Percentiles rank a stretch among this genome's conserved stretches.
Evolutionary conservation across 2,329 filamentous ascomycete species (phyloP).

Genomic region (Sarocladium strictum): DNA sequence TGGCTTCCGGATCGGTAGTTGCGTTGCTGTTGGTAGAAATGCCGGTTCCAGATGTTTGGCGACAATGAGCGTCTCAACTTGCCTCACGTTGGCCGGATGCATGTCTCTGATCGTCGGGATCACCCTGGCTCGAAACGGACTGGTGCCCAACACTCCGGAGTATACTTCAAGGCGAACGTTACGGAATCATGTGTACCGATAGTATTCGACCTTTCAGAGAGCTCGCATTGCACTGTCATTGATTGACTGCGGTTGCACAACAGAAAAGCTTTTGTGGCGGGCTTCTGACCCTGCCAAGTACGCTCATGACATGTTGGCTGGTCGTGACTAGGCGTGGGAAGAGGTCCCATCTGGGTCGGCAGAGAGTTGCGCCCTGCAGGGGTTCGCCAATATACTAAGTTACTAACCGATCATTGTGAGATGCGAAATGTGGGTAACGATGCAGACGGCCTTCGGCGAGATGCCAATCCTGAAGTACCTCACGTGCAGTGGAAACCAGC

Average conservation of each 20-base stretch:
- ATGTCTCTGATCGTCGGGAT: slow-evolving; percentile 4
- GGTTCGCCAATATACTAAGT: not conserved
- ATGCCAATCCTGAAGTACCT: too few species aligned
- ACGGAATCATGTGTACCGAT: too few species aligned
- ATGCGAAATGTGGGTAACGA: not conserved
- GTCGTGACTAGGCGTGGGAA: not conserved
- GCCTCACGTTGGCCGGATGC: not conserved
- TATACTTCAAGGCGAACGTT: too few species aligned
- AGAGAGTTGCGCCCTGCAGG: slow-evolving; percentile 8
- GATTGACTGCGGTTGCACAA: too few species aligned
- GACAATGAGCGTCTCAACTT: slow-evolving; percentile 4
- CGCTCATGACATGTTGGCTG: not conserved
- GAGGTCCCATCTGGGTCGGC: not conserved
- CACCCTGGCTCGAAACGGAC: not conserved
- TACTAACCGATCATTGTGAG: not conserved
- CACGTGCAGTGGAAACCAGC: too few species aligned
- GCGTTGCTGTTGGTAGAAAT: not conserved
- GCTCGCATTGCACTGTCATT: too few species aligned
- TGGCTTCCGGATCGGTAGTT: slow-evolving; percentile 1
- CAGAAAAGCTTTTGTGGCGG: too few species aligned
- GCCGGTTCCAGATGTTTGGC: not conserved
- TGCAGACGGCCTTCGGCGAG: too few species aligned
- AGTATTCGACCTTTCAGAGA: too few species aligned
- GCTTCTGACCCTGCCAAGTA: not conserved
- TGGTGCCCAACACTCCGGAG: too few species aligned